These are phyloP conservation scores for Polytolypa hystricis DNA, from an alignment of 2,329 filamentous ascomycete genomes.

Conservation along the genomic window DNA sequence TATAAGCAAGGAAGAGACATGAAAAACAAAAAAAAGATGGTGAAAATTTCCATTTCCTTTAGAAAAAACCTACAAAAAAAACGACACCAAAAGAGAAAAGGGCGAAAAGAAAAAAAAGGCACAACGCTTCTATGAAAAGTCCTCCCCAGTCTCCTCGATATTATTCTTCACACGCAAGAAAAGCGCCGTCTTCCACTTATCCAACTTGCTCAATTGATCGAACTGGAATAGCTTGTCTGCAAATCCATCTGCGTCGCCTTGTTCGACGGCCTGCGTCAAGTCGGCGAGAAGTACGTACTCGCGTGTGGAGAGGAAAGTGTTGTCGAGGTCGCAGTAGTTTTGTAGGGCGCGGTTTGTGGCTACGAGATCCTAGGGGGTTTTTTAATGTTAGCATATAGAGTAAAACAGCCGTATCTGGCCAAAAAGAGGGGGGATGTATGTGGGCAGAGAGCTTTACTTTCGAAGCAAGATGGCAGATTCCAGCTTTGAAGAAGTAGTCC, in stretches of 20 bases:
- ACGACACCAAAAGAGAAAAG: slow-evolving; percentile 6
- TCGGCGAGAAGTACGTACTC: slow-evolving; percentile 75
- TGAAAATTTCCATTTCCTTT: too few relatives aligned
- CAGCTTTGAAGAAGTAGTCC: slow-evolving; percentile 89
- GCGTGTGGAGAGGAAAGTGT: slow-evolving; percentile 62
- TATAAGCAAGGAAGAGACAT: neutral
- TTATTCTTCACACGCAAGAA: slow-evolving; percentile 71
- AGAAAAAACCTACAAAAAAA: neutral
- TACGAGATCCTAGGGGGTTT: slow-evolving; percentile 52
- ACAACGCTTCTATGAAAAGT: slow-evolving; percentile 49
- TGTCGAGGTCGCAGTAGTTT: slow-evolving; percentile 69
- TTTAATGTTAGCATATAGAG: neutral
- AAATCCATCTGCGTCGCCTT: slow-evolving; percentile 70
- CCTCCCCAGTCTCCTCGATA: slow-evolving; percentile 61
- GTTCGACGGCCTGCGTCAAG: slow-evolving; percentile 62
- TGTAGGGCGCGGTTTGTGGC: slow-evolving; percentile 69
- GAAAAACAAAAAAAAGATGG: neutral
- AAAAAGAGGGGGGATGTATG: neutral
- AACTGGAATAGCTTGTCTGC: slow-evolving; percentile 79
- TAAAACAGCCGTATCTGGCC: neutral
- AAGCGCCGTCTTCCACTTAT: slow-evolving; percentile 93
- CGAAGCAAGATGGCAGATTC: slow-evolving; percentile 75
- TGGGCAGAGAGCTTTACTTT: slow-evolving; percentile 32
- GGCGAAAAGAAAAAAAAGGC: neutral
- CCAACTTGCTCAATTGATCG: slow-evolving; percentile 84